Percentiles rank a stretch among this genome's conserved stretches.
These are phyloP conservation scores for Syncephalastrum monosporum DNA, from an alignment of 371 early-diverging fungal genomes.

Conservation along the genomic window DNA sequence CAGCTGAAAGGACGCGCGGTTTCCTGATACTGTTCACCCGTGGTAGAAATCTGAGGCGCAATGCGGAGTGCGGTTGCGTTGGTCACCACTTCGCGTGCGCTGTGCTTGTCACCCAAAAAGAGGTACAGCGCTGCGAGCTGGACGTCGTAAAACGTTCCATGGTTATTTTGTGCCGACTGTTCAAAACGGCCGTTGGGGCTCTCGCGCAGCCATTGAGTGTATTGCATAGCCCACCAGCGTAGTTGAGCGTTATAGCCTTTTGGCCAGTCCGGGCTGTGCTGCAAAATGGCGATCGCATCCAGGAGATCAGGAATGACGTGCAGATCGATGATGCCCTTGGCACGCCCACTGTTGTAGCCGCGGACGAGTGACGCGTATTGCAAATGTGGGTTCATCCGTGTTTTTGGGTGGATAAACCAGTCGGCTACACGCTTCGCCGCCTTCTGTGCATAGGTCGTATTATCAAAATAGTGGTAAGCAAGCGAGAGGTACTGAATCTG, in stretches of 20 bases:
- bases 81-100: constrained; percentile 21
- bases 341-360: constrained; percentile 40
- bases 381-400: constrained; percentile 58
- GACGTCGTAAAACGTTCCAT: constrained; percentile 51
- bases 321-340: constrained; percentile 50
- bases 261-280: constrained; percentile 33
- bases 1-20: constrained; percentile 35
- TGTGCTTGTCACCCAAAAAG: constrained; percentile 30
- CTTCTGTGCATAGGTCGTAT: constrained; percentile 44
- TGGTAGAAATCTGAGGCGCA: constrained; percentile 23
- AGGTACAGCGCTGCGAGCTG: constrained; percentile 41
- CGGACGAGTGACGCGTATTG: constrained; percentile 46
- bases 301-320: constrained; percentile 33
- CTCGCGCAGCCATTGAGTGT: constrained; percentile 45
- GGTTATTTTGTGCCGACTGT: constrained; percentile 42
- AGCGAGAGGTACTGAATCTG: constrained; percentile 47
- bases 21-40: constrained; percentile 39
- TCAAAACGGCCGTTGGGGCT: constrained; percentile 44
- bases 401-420: constrained; percentile 54
- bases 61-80: constrained; percentile 31
- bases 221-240: constrained; percentile 45
- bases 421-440: constrained; percentile 33
- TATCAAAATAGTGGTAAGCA: constrained; percentile 51
- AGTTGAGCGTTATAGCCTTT: constrained; percentile 26
- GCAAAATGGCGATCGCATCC: constrained; percentile 22